Percentiles rank a stretch among this genome's conserved stretches.
Conservation (phyloP, 1,284 basidiomycete genomes). For the Malassezia slooffiae region DNA sequence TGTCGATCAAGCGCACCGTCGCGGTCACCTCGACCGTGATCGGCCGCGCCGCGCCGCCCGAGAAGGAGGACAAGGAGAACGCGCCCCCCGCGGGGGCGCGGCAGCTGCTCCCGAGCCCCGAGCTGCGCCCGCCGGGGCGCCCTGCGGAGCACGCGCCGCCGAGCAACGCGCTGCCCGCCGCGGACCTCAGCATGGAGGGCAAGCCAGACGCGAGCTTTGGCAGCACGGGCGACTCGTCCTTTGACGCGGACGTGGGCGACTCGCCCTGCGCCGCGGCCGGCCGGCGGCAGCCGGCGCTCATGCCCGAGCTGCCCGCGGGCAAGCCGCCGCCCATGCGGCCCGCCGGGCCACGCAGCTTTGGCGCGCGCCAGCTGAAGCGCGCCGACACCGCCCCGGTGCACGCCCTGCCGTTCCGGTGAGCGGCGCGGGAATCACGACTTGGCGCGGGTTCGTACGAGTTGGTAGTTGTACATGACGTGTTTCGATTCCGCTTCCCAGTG, state of each 20-base stretch:
- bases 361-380: constrained; percentile 2
- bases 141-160: too few species aligned
- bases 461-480: too few species aligned
- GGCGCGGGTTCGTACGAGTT: too few species aligned
- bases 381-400: constrained; percentile 10
- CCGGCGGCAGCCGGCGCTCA: constrained; percentile 5
- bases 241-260: constrained; percentile 30
- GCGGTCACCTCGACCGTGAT: too few species aligned
- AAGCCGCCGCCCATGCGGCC: not conserved
- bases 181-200: too few species aligned
- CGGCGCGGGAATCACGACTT: too few species aligned
- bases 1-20: too few species aligned
- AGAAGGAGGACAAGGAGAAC: not conserved
- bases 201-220: constrained; percentile 33
- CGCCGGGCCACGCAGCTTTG: not conserved
- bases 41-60: not conserved
- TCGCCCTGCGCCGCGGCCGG: constrained; percentile 33
- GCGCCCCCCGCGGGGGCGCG: not conserved
- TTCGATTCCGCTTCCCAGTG: too few species aligned
- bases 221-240: constrained; percentile 35
- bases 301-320: not conserved
- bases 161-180: too few species aligned
- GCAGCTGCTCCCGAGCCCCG: too few species aligned
- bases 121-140: too few species aligned
- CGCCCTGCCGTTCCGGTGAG: too few species aligned